phyloP scores from a whole-genome alignment of 2,329 filamentous ascomycete species.

The Lecanicillium sp. region DNA sequence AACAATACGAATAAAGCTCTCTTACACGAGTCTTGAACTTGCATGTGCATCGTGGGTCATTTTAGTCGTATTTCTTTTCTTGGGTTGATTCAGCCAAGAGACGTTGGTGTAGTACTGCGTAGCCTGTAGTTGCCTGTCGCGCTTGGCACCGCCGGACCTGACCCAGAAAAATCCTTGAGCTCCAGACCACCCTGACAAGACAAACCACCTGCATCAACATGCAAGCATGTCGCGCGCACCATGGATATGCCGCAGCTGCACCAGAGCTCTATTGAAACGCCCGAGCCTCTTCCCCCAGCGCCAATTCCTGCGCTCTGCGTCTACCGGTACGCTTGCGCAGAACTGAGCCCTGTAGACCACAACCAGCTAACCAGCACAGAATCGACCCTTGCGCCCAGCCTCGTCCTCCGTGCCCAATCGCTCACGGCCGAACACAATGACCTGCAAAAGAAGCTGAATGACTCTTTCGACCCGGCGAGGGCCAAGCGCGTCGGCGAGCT shows the following conservation, averaged over 20 bases:
- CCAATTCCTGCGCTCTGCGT: slow-evolving; percentile 26
- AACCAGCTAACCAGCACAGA: neutral
- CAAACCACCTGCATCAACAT: slow-evolving; percentile 15
- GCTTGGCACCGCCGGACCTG: no score
- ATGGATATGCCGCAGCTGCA: slow-evolving; percentile 33
- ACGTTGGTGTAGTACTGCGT: no score
- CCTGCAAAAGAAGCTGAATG: slow-evolving; percentile 45
- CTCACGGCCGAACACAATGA: slow-evolving; percentile 52
- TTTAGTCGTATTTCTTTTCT: no score
- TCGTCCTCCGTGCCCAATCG: slow-evolving; percentile 54
- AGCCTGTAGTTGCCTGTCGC: no score
- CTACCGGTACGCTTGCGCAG: slow-evolving; percentile 25
- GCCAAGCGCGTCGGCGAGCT: slow-evolving; percentile 59
- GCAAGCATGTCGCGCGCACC: slow-evolving; percentile 28
- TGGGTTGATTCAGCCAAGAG: no score
- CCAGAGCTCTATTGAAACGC: slow-evolving; percentile 23
- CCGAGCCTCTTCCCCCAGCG: slow-evolving; percentile 15
- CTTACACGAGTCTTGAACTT: no score
- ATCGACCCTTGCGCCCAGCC: slow-evolving; percentile 41
- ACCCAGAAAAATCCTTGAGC: neutral
- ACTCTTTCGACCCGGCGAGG: slow-evolving; percentile 49
- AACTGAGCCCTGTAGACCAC: neutral
- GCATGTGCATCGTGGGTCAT: no score
- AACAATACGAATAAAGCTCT: no score
- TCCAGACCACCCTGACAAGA: slow-evolving; percentile 20